A percentile compares a stretch with the other conserved stretches of the same genome.
phyloP scores from a whole-genome alignment of 2,329 filamentous ascomycete species.

The Paraphaeosphaeria minitans region DNA sequence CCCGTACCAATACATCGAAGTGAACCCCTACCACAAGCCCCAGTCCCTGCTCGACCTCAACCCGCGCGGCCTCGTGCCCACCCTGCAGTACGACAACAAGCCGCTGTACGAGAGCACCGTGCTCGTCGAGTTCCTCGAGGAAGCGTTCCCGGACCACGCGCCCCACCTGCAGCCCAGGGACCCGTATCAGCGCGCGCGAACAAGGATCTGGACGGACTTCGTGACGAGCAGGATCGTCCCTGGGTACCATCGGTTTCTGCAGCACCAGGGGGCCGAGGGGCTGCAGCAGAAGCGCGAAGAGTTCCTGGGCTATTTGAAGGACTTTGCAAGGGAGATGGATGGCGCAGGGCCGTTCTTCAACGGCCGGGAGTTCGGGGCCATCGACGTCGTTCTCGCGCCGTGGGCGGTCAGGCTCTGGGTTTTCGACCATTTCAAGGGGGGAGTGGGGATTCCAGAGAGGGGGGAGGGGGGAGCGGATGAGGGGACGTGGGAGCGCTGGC shows the following conservation, averaged over 20 bases:
- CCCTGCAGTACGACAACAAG: constrained; percentile 61
- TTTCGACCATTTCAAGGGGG: constrained; percentile 75
- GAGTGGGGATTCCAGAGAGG: constrained; percentile 55
- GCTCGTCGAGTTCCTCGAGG: constrained; percentile 77
- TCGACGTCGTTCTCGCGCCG: constrained; percentile 73
- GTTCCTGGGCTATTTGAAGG: constrained; percentile 63
- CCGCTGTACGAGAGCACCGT: constrained; percentile 75
- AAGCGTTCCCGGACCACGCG: constrained; percentile 63
- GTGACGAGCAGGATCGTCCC: constrained; percentile 70
- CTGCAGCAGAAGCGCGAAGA: constrained; percentile 60
- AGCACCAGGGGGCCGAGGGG: constrained; percentile 44
- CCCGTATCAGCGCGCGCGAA: constrained; percentile 68
- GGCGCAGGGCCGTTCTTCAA: constrained; percentile 69
- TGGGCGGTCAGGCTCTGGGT: constrained; percentile 75
- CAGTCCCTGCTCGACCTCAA: constrained; percentile 71
- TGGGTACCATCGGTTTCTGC: constrained; percentile 67
- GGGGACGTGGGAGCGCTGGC: constrained; percentile 67
- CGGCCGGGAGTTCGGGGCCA: constrained; percentile 65
- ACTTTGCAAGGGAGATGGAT: constrained; percentile 68
- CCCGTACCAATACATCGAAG: constrained; percentile 69
- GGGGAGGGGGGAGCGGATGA: constrained; percentile 60
- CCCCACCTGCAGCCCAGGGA: constrained; percentile 63
- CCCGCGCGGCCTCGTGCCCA: constrained; percentile 76
- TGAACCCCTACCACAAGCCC: constrained; percentile 78
- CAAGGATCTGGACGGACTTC: constrained; percentile 76